Conservation (phyloP, 257 asterid genomes). For the Mentha longifolia region DNA sequence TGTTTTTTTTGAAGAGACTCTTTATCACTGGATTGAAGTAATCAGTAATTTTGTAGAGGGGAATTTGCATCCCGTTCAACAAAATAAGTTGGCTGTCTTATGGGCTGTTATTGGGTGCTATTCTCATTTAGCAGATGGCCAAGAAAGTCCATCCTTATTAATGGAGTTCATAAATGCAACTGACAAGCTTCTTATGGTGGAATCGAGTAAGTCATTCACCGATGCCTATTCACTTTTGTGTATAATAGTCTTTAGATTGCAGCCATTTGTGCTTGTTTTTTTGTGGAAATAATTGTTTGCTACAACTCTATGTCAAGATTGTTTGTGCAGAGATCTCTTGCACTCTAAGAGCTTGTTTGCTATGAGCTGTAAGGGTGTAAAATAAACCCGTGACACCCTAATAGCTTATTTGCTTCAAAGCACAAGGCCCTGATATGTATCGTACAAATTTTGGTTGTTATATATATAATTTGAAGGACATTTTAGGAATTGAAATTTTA, state of each 20-base stretch:
- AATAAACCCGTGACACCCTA: no score
- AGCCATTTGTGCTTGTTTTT: conserved; percentile 6
- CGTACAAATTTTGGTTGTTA: no score
- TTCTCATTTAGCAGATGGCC: conserved; percentile 52
- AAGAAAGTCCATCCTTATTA: conserved; percentile 50
- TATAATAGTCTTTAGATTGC: conserved; percentile 27
- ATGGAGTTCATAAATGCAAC: conserved; percentile 69
- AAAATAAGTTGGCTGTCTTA: conserved; percentile 59
- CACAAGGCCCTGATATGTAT: no score
- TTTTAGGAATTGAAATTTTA: no score
- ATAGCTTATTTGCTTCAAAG: no score
- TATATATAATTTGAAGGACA: no score
- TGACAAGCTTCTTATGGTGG: conserved; percentile 63
- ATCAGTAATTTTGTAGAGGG: conserved; percentile 46
- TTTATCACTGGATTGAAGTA: conserved; percentile 52
- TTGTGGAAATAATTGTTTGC: conserved; percentile 21
- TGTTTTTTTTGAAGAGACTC: conserved; percentile 48
- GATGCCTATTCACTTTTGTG: conserved; percentile 22
- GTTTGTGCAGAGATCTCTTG: background rate
- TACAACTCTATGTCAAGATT: conserved; percentile 8
- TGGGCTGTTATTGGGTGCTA: conserved; percentile 86
- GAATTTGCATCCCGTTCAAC: conserved; percentile 41
- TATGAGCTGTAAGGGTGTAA: no score
- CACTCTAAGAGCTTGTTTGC: background rate
- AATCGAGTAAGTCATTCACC: conserved; percentile 56